Base-by-base conservation (phyloP, 352 stramenopile species). In the Phytophthora colocasiae region DNA sequence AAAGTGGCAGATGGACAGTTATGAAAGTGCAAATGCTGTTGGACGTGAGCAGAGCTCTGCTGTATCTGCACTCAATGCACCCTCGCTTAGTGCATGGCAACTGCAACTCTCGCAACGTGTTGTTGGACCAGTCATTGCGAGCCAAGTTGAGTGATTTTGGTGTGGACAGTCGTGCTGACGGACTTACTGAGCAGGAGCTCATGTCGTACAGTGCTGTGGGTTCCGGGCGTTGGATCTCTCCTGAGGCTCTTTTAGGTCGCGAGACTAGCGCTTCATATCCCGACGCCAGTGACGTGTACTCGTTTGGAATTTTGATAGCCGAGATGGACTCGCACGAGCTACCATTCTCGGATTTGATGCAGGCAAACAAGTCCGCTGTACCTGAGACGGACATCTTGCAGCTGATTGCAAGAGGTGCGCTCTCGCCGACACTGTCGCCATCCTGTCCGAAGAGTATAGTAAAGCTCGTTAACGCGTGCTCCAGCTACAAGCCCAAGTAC, bases 121-220 rank as follows among this genome's bases (percentile, higher is more conserved):
- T 91, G 52, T 49, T 91, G 22, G 77, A 71, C 43, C 66, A 82
- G n/a, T 68, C 68, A 10, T 78, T 91, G 54, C 77, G 81, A 48
- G 83, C 83, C 19, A 91, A 91, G 46, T 59, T 88, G 44, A 90
- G 80, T 43, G 83, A 91, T 60, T 91, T 90, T 73, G 83, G 83
- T 10, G 62, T 75, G 15, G 64, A 83, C 7, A 70, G 78, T 31
- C 59, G 65, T 26, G 73, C 73, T n/a, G 80, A 89, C 36, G 55
- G 73, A 26, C 54, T 91, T 39, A 87, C 63, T 6, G 83, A 89
- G 45, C 78, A 81, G 9, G 81, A 92, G 43, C 75, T 87, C 27
- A 76, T 83, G 49, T 79, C 78, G 17, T 90, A 89, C 63, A 88
- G 80, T 34, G 73, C 81, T 12, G 78, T 90, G n/a, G 83, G 83